Base-by-base conservation (phyloP, 2,329 filamentous ascomycete species). In the Fusarium stilboides region DNA sequence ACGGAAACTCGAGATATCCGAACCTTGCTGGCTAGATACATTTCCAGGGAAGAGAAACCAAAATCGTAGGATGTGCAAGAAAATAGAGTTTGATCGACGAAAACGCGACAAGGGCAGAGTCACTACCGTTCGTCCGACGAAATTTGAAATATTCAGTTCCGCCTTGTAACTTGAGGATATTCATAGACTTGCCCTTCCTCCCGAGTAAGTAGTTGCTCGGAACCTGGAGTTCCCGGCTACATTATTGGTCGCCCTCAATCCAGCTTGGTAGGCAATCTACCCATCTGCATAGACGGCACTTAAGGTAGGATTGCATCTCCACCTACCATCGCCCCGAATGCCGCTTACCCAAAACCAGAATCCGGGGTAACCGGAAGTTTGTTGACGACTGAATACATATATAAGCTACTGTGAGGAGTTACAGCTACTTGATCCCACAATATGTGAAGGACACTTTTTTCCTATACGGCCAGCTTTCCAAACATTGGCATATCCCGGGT, bases 301-400 rank as follows among this genome's bases (percentile, higher is more conserved):
- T n/a, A 13, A 24, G 40, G n/a, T 20, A 34, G 13, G 14, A 46
- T 45, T n/a, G 20, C 44, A 58, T 14, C 49, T 31, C 33, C 33
- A 24, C 22, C 34, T 33, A 26, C 24, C 37, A 24, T 46, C 13
- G 33, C 40, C 40, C 46, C 60, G 46, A 36, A 47, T 31, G 33
- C 24, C 43, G 37, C 37, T 63, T 63, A 31, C 37, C 60, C 57
- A 39, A n/a, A 36, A 28, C 17, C 4, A 22, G 17, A 39, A 28
- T 40, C 60, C 36, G 60, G 60, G 53, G 60, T 37, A 60, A 47
- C 28, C 45, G 53, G 26, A 52, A 33, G 40, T 42, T 36, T 59
- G 24, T 46, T 45, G 1, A 36, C 13, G 9, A 12, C 1, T 13
- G 5, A 7, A 2, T 4, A 20, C 14, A 19, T 65, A 42, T 64